Evolutionary conservation across 768 basidiomycete genomes (phyloP).

Genomic region (Hypsizygus marmoreus): DNA sequence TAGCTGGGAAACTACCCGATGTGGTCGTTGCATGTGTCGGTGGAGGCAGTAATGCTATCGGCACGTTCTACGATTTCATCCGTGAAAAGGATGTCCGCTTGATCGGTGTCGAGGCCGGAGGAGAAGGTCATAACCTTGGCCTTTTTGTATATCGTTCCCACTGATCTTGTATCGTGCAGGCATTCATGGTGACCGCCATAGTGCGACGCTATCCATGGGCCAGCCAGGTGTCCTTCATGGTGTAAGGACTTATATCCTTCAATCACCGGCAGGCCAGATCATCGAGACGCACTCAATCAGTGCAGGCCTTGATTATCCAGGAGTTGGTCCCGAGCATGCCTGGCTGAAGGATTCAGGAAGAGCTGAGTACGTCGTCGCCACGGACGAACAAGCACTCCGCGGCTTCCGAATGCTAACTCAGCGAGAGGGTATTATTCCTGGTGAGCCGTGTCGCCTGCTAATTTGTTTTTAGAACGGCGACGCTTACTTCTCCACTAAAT

Average conservation of each 20-base stretch:
- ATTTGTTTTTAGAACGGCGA: neutral
- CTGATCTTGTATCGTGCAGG: constrained; percentile 44
- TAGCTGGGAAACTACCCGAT: constrained; percentile 86
- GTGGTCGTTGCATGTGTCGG: constrained; percentile 96
- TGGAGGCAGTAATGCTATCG: constrained; percentile 97
- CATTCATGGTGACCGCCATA: constrained; percentile 82
- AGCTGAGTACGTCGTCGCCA: constrained; percentile 91
- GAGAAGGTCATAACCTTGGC: constrained; percentile 64
- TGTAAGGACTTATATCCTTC: constrained; percentile 92
- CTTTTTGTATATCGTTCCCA: constrained; percentile 4
- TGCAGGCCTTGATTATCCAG: constrained; percentile 94
- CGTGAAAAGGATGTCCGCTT: constrained; percentile 81
- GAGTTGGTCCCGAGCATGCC: constrained; percentile 97
- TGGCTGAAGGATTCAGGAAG: constrained; percentile 95
- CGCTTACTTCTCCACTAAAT: too few relatives aligned
- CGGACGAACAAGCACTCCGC: constrained; percentile 90
- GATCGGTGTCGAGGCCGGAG: constrained; percentile 96
- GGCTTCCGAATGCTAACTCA: constrained; percentile 93
- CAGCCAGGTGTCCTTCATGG: constrained; percentile 95
- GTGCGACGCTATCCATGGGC: constrained; percentile 90
- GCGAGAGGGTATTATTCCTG: constrained; percentile 95
- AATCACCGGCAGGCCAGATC: constrained; percentile 88
- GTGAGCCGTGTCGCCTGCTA: constrained; percentile 38
- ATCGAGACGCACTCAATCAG: constrained; percentile 97
- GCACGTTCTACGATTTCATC: constrained; percentile 97